phyloP scores from a whole-genome alignment of 129 eudicot species.

The Apium graveolens region DNA sequence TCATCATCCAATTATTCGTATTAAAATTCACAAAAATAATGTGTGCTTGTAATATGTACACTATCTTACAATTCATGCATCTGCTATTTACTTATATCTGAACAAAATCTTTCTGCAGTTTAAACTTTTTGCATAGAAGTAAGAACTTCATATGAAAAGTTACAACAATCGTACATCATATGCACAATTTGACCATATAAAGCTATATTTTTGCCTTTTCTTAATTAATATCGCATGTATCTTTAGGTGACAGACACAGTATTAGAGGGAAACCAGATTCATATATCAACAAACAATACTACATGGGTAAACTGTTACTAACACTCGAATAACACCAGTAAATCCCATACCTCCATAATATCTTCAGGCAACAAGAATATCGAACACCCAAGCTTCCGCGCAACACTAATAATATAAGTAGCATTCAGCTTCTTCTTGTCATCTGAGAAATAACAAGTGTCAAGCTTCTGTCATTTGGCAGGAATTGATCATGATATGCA shows the following conservation, averaged over 20 bases:
- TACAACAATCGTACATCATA: background rate
- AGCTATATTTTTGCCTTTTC: background rate
- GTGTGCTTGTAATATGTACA: too few relatives aligned
- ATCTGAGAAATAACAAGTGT: conserved; percentile 28
- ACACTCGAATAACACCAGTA: background rate
- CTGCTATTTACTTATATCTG: background rate
- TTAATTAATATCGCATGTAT: background rate
- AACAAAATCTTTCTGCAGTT: background rate
- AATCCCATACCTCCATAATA: conserved; percentile 72
- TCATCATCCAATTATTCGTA: background rate
- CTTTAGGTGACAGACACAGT: background rate
- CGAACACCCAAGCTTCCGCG: conserved; percentile 94
- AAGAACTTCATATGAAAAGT: background rate
- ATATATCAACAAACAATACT: background rate
- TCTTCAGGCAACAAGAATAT: conserved; percentile 91
- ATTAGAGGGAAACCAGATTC: background rate
- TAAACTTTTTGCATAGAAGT: background rate
- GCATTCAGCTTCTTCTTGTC: conserved; percentile 95
- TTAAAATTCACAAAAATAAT: background rate
- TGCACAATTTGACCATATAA: background rate
- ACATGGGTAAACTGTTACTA: background rate
- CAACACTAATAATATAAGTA: conserved; percentile 90
- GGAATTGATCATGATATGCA: background rate
- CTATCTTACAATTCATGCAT: background rate
- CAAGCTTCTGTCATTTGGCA: background rate